Evolutionary conservation across 331 rosid genomes (phyloP).

Genomic region (Phaseolus coccineus): DNA sequence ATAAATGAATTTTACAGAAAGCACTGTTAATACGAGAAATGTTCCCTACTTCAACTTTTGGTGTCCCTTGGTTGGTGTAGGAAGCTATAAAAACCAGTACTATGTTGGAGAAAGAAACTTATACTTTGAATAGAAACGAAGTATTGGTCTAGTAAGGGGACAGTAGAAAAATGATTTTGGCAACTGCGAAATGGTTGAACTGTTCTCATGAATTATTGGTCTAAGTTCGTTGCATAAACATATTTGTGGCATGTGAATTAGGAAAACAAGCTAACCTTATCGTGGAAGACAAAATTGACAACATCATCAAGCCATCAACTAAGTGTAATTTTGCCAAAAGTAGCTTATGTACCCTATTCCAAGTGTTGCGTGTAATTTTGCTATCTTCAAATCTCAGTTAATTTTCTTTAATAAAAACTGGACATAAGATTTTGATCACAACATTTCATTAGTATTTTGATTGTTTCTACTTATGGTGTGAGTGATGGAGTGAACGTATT

Average conservation of each 20-base stretch:
- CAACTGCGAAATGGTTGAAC: constrained; percentile 2
- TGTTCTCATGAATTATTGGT: constrained; percentile 8
- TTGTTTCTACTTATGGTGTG: no score
- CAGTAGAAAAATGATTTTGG: constrained; percentile 4
- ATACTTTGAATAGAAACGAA: neutral
- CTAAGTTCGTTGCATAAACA: constrained; percentile 34
- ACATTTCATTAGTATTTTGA: neutral
- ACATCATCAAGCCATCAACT: constrained; percentile 6
- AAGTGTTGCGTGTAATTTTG: constrained; percentile 33
- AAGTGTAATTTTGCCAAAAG: constrained; percentile 37
- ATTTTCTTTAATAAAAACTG: constrained; percentile 16
- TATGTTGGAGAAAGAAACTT: neutral
- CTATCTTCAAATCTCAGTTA: constrained; percentile 23
- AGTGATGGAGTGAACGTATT: no score
- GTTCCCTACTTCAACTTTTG: neutral
- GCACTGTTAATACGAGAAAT: constrained; percentile 5
- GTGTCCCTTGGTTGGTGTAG: neutral
- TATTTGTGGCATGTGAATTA: neutral
- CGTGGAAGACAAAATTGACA: neutral
- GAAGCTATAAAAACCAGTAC: neutral
- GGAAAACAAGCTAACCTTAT: constrained; percentile 3
- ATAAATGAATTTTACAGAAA: constrained; percentile 10
- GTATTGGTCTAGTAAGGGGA: neutral
- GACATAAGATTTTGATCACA: constrained; percentile 4
- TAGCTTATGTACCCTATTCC: constrained; percentile 2